phyloP scores from a whole-genome alignment of 2,329 filamentous ascomycete genomes.

The Pseudocercospora cruenta region DNA sequence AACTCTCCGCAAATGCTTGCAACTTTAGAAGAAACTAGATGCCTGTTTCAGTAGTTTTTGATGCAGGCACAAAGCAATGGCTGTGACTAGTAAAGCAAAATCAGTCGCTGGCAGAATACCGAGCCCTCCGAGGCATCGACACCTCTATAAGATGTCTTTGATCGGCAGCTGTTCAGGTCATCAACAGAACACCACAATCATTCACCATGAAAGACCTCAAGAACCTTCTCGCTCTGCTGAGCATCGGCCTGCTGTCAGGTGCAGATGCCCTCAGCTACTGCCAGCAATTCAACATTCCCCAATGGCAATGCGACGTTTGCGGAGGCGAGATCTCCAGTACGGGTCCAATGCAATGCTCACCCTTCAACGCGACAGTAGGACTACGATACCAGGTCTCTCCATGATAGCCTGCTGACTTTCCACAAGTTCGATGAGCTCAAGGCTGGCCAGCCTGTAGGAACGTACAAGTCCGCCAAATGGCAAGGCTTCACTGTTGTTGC shows the following conservation, averaged over 20 bases:
- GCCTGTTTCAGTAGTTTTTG: background rate
- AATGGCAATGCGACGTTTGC: slow-evolving; percentile 12
- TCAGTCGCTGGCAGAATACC: background rate
- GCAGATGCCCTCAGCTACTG: background rate
- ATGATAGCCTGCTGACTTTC: background rate
- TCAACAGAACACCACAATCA: background rate
- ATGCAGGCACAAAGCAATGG: background rate
- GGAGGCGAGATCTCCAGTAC: background rate
- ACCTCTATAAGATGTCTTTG: background rate
- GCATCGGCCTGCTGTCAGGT: background rate
- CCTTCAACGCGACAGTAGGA: slow-evolving; percentile 10
- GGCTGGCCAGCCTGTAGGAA: background rate
- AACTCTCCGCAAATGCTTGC: background rate
- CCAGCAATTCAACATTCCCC: background rate
- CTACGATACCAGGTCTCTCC: background rate
- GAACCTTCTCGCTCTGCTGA: background rate
- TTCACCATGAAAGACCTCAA: background rate
- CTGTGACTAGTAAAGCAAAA: background rate
- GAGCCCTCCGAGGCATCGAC: background rate
- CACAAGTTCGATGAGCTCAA: slow-evolving; percentile 12
- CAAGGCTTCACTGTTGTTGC: slow-evolving; percentile 1
- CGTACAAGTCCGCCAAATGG: slow-evolving; percentile 14
- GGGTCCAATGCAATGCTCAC: slow-evolving; percentile 3
- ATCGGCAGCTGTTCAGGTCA: background rate
- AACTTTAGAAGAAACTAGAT: background rate